Percentiles rank a stretch among this genome's conserved stretches.
phyloP scores from a whole-genome alignment of 352 stramenopile species.

The Blastocystis sp. region DNA sequence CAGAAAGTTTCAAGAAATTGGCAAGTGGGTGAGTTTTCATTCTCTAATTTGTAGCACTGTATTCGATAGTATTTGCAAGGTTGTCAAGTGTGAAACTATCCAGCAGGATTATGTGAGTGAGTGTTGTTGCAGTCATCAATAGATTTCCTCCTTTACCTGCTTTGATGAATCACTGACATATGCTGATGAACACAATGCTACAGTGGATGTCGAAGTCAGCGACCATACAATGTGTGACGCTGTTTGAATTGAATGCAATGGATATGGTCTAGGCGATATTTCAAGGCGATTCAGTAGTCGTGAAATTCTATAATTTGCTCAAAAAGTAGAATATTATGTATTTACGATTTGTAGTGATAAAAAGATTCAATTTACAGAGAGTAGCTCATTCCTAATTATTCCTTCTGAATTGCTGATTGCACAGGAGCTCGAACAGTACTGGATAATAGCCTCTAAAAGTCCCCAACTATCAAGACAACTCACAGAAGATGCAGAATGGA shows the following conservation, averaged over 20 bases:
- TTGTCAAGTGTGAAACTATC: neutral
- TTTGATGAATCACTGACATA: slow-evolving; percentile 35
- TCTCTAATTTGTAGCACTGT: neutral
- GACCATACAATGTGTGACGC: neutral
- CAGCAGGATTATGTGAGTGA: neutral
- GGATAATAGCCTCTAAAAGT: neutral
- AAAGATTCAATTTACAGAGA: neutral
- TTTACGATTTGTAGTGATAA: neutral
- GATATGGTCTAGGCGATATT: neutral
- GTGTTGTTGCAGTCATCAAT: neutral
- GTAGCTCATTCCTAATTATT: slow-evolving; percentile 16
- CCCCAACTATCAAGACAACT: neutral
- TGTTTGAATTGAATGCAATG: neutral
- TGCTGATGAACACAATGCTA: neutral
- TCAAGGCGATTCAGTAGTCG: too few relatives aligned
- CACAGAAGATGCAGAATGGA: neutral
- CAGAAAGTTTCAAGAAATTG: neutral
- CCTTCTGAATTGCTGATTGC: neutral
- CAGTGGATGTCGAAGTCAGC: neutral
- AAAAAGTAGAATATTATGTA: neutral
- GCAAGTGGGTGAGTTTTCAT: neutral
- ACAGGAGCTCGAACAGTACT: neutral
- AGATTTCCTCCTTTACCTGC: neutral
- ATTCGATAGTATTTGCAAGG: slow-evolving; percentile 21
- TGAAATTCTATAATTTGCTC: slow-evolving; percentile 20